Evolutionary conservation across 2,329 filamentous ascomycete genomes (phyloP), one percentile per base, ranked within the genome.

Genomic region (Pestalotiopsis sp.): DNA sequence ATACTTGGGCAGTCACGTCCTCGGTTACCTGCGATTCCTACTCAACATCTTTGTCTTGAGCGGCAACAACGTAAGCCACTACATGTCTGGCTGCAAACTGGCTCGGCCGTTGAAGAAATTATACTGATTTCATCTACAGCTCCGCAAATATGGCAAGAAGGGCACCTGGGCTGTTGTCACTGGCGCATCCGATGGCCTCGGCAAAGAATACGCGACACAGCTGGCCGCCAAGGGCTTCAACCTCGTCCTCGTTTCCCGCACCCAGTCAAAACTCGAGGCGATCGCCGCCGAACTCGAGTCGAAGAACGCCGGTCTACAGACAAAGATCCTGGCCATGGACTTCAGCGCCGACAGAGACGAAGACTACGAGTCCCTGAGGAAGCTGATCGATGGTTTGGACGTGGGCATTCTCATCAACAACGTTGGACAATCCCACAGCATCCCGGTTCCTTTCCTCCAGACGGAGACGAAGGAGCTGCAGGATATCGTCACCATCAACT

Each of bases 161-260:
- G 95, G 95, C 71, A 95, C 92, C 69, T 99, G 95, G 95, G 96
- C 93, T 39, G 89, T 99, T 67, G 88, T 99, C 56, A 99, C 96
- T 31, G 96, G 96, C 72, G 96, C 95, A 65, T 98, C 95, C 12
- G 96, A 99, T 81, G 97, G 96, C 72, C 91, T 99, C 71, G 96
- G 96, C 79, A 98, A 97, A 83, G 96, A 99, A 83, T 99, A 94
- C 79, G 94, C 95, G 49, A 87, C 92, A 39, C 94, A 98, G 80
- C 91, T 99, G 68, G 95, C 96, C 27, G 86, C 89, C 70, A 95
- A 96, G 79, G 95, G 95, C 76, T 99, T 95, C 89, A 98, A 98
- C 83, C 86, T 98, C 75, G 85, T 99, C 71, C 93, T 99, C 74
- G 91, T 99, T 70, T 98, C 96, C 60, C 95, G 97, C 76, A 98